Percentiles rank a stretch among this genome's conserved stretches.
Conservation (phyloP, 805 yeast species). For the Sporopachydermia quercuum region DNA sequence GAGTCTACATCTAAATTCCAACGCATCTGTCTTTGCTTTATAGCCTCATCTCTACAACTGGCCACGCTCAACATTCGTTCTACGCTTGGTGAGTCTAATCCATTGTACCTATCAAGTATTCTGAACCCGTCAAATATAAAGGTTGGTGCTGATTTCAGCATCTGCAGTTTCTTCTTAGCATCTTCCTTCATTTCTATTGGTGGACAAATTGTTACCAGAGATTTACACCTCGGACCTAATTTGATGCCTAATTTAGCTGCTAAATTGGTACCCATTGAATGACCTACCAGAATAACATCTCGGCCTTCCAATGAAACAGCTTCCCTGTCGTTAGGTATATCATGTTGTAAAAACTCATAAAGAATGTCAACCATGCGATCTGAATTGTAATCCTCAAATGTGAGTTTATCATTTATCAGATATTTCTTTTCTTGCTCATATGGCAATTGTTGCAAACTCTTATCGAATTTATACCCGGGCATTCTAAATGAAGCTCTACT, state of each 20-base stretch:
- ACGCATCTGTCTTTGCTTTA: conserved; percentile 42
- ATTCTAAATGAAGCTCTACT: conserved; percentile 10
- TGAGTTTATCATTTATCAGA: conserved; percentile 2
- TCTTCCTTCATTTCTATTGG: conserved; percentile 13
- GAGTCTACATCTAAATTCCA: conserved; percentile 59
- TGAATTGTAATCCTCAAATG: conserved; percentile 24
- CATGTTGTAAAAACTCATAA: conserved; percentile 20
- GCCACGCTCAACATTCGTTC: conserved; percentile 30
- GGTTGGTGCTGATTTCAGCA: conserved; percentile 16
- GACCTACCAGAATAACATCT: conserved; percentile 39
- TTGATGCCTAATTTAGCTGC: conserved; percentile 28
- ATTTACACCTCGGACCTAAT: conserved; percentile 14
- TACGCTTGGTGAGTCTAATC: conserved; percentile 47
- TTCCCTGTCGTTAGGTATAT: conserved; percentile 21
- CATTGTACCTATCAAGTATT: conserved; percentile 45
- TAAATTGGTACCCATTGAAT: conserved; percentile 59
- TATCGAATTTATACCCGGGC: conserved; percentile 12
- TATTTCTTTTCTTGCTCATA: neutral
- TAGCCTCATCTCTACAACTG: conserved; percentile 19
- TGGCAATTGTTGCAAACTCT: conserved; percentile 17
- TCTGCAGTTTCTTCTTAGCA: conserved; percentile 2
- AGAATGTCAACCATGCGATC: conserved; percentile 25
- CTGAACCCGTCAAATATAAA: conserved; percentile 39
- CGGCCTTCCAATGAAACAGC: conserved; percentile 7
- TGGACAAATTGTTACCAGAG: conserved; percentile 20